Evolutionary conservation across 768 basidiomycete species (phyloP), one percentile per base, ranked within the genome.

Genomic region (Ramaria sp.): DNA sequence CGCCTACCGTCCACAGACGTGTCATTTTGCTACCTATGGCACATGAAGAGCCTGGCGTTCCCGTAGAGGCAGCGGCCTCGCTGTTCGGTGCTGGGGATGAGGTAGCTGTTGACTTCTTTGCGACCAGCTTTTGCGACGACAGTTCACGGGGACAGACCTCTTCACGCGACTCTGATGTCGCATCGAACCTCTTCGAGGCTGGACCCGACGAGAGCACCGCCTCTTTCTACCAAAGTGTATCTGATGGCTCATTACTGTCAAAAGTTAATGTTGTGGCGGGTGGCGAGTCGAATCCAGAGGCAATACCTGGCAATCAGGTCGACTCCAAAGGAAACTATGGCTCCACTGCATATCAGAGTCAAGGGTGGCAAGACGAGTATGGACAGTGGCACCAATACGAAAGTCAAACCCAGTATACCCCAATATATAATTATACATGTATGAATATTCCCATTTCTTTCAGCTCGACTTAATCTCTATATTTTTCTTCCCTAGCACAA

Each of bases 31-130:
- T 36, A 20, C 28, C 53, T 37, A 55, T 55, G 53, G 42, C 55
- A 41, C 41, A 50, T 32, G 55, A 56, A 16, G 57, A 57, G 41
- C 34, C 48, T 43, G 28, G 18, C 38, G 16, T 36, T 49, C 3
- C 54, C 15, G 79, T 83, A 55, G 85, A 88, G 72, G 81, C 85
- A 60, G 88, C 88, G 34, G 83, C 87, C 50, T 82, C 85, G 55
- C 82, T 91, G 44, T 91, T 91, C 72, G 85, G 81, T 58, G 69
- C 77, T 50, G 78, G 78, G 30, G 83, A 58, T 43, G 39, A 87
- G 63, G 63, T 78, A 49, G 70, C 70, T 16, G 71, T 76, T 30
- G 83, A 86, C 69, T 78, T 78, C 50, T 85, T 85, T 70, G 77
- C 82, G 57, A 69, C 74, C 52, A 73, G 83, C 58, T 81, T 55